Percentiles rank a stretch among this genome's conserved stretches.
These are phyloP conservation scores for Leccinum subatratum DNA, from an alignment of 1,284 basidiomycete species.

Conservation along the genomic window DNA sequence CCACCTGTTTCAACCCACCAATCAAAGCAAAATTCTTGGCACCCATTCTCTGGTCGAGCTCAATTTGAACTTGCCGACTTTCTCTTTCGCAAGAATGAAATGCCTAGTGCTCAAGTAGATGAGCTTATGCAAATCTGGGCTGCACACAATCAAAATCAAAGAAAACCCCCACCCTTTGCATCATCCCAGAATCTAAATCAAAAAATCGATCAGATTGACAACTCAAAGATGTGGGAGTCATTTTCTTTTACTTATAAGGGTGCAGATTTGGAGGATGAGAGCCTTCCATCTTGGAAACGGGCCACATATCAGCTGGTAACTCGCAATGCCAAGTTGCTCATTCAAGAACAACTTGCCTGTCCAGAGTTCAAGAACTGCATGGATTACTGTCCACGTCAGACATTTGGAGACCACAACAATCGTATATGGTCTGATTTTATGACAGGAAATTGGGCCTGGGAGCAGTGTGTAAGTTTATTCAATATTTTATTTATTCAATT, in stretches of 20 bases:
- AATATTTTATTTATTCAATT: neutral
- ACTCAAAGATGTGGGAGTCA: neutral
- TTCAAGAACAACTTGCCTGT: neutral
- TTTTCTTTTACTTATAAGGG: neutral
- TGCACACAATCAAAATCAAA: neutral
- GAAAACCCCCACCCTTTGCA: neutral
- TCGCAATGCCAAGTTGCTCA: neutral
- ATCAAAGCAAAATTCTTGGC: neutral
- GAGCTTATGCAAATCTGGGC: neutral
- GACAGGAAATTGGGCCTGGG: neutral
- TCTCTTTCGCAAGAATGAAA: neutral
- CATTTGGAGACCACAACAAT: neutral
- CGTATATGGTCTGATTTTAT: neutral
- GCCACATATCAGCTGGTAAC: neutral
- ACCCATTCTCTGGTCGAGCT: neutral
- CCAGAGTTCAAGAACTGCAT: neutral
- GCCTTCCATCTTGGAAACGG: neutral
- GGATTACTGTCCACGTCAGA: neutral
- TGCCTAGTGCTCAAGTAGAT: neutral
- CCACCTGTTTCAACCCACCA: neutral
- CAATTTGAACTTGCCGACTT: neutral
- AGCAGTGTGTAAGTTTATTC: neutral
- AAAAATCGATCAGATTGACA: neutral
- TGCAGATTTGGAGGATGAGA: neutral
- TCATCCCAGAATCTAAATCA: neutral